Percentiles rank a stretch among this genome's conserved stretches.
Evolutionary conservation across 2,329 filamentous ascomycete species (phyloP).

Genomic region (Pyrenophora seminiperda): DNA sequence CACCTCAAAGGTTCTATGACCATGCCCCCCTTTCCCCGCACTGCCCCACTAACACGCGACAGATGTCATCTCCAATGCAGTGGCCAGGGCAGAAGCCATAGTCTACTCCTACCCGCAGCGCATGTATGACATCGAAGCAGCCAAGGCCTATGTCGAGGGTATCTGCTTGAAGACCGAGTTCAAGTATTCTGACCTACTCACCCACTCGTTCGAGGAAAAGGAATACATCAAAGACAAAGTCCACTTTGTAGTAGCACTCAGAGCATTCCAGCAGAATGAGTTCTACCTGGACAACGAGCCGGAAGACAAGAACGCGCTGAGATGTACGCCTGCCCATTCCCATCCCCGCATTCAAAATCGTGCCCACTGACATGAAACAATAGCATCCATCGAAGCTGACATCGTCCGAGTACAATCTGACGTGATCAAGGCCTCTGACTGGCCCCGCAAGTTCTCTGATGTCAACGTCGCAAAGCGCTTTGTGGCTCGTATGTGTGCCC

Average conservation of each 20-base stretch:
- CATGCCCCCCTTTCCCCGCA: background rate
- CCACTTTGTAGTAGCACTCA: conserved; percentile 12
- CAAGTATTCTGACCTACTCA: background rate
- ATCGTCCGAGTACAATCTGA: background rate
- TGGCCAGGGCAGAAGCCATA: background rate
- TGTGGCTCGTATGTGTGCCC: no score
- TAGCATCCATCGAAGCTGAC: background rate
- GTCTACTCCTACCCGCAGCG: conserved; percentile 7
- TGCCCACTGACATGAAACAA: background rate
- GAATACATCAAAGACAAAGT: conserved; percentile 11
- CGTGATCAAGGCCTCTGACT: background rate
- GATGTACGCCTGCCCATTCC: background rate
- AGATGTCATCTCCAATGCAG: background rate
- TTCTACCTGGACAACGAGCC: conserved; percentile 14
- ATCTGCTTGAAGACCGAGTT: background rate
- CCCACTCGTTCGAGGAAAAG: background rate
- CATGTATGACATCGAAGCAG: conserved; percentile 12
- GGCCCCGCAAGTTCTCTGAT: background rate
- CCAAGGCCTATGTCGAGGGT: conserved; percentile 5
- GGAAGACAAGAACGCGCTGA: background rate
- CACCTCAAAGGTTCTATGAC: background rate
- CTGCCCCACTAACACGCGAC: background rate
- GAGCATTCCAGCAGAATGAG: conserved; percentile 11
- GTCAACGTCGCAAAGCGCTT: background rate
- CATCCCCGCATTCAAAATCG: background rate